Evolutionary conservation across 768 basidiomycete genomes (phyloP), one percentile per base, ranked within the genome.

Genomic region (Naganishia friedmannii): DNA sequence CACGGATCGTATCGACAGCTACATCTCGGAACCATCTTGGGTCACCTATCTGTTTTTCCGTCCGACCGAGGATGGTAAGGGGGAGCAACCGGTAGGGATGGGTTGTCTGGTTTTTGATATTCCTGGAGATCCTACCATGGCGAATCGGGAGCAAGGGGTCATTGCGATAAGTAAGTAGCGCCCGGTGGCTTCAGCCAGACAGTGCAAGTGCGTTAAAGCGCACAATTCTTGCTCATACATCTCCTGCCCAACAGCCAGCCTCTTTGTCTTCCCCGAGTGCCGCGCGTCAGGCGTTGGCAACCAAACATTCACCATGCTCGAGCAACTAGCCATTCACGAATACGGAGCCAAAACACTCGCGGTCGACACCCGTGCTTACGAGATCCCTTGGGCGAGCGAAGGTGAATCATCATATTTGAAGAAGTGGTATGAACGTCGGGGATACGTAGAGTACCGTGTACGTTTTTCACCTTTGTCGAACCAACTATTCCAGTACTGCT

Each of bases 51-150:
- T 63, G 39, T 63, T 63, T 23, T 63, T 26, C 19, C 60, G 60
- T 1, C 23, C 37, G n/a, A 13, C 9, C 45, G 65, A 60, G 26
- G 68, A 57, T 0, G 56, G 68, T 28, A 45, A 19, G 19, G 68
- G 32, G 34, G 75, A 74, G 29, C 39, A 63, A 26, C 23, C 60
- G 31, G 72, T 75, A 1, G 76, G 76, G 2, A 77, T 77, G 76
- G 76, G 72, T 34, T 70, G 74, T 17, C 73, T 74, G 74, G 65
- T 69, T n/a, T 42, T 77, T 28, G 70, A 75, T 39, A 31, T 60
- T 26, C 39, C 42, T 4, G 73, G 55, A 8, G 70, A 77, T 55
- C 70, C 65, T 10, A 68, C 70, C 17, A 63, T 57, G 32, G 76
- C 76, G 6, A 70, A 69, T 66, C 39, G 72, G 46, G 32, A 51